Conservation (phyloP, 1,284 basidiomycete species). For the Cryptococcus floricola region DNA sequence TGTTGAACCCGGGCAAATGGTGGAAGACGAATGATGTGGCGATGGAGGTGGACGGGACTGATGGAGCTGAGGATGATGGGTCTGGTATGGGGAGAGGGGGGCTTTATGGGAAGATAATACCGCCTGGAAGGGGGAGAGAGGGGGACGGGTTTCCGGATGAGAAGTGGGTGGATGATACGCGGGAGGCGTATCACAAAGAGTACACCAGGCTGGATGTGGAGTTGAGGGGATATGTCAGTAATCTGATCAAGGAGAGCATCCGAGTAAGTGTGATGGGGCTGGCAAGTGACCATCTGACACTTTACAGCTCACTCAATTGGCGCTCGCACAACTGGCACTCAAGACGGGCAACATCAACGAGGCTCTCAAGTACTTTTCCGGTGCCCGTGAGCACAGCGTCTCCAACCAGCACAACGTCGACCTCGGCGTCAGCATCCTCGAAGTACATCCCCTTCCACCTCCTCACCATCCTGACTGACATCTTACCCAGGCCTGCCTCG, state of each 20-base stretch:
- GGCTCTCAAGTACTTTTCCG: conserved; percentile 29
- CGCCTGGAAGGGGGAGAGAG: conserved; percentile 6
- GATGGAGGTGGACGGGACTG: conserved; percentile 1
- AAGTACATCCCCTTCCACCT: conserved; percentile 13
- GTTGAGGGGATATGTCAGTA: conserved; percentile 42
- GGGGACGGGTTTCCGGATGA: conserved; percentile 25
- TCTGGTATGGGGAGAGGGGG: neutral
- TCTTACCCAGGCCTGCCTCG: conserved; percentile 24
- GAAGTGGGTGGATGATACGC: conserved; percentile 21
- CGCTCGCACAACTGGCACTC: conserved; percentile 34
- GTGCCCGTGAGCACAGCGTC: conserved; percentile 34
- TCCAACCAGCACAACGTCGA: conserved; percentile 40
- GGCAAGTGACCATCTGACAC: neutral
- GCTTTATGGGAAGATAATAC: neutral
- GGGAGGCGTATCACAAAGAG: neutral
- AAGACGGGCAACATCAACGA: conserved; percentile 27
- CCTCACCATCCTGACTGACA: neutral
- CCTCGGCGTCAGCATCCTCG: conserved; percentile 35
- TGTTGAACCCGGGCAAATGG: conserved; percentile 3
- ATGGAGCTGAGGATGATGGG: neutral
- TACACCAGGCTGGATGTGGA: conserved; percentile 36
- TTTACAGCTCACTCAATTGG: conserved; percentile 41
- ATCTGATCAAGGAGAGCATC: conserved; percentile 47
- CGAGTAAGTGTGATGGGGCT: conserved; percentile 24
- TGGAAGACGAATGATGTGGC: neutral